Percentiles rank a stretch among this genome's conserved stretches.
phyloP scores from a whole-genome alignment of 257 asterid species.

The Cinchona pubescens region DNA sequence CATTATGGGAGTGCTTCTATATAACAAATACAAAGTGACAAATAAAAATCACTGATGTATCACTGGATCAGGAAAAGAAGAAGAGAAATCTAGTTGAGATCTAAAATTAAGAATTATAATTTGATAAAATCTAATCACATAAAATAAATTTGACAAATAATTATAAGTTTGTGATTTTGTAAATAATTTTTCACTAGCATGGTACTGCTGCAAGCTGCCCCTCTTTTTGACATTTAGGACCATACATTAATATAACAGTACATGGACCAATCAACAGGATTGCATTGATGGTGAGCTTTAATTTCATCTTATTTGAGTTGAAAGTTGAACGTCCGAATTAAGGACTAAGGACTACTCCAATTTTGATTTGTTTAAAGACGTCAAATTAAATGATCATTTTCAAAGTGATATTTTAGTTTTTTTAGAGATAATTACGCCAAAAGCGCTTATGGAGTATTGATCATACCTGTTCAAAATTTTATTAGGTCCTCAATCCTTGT shows the following conservation, averaged over 20 bases:
- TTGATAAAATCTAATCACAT: too few species aligned
- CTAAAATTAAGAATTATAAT: too few species aligned
- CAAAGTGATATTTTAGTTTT: background rate
- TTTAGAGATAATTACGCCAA: too few species aligned
- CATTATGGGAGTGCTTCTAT: too few species aligned
- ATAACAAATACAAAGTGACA: too few species aligned
- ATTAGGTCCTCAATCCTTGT: too few species aligned
- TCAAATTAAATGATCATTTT: background rate
- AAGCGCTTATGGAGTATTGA: background rate
- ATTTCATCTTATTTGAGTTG: conserved; percentile 1
- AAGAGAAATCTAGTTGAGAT: too few species aligned
- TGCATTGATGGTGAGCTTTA: conserved; percentile 15
- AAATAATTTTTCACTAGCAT: too few species aligned
- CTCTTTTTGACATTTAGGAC: conserved; percentile 18
- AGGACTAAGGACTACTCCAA: background rate
- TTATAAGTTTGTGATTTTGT: too few species aligned
- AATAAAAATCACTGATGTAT: too few species aligned
- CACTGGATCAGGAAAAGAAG: too few species aligned
- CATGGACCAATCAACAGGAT: conserved; percentile 25
- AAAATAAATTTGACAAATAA: too few species aligned
- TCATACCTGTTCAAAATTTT: background rate
- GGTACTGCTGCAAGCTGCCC: conserved; percentile 9
- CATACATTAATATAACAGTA: conserved; percentile 16
- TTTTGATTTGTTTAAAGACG: background rate
- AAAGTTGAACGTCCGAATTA: background rate